These are phyloP conservation scores for Halophytophthora batemanensis DNA, from an alignment of 352 stramenopile genomes.

Conservation along the genomic window DNA sequence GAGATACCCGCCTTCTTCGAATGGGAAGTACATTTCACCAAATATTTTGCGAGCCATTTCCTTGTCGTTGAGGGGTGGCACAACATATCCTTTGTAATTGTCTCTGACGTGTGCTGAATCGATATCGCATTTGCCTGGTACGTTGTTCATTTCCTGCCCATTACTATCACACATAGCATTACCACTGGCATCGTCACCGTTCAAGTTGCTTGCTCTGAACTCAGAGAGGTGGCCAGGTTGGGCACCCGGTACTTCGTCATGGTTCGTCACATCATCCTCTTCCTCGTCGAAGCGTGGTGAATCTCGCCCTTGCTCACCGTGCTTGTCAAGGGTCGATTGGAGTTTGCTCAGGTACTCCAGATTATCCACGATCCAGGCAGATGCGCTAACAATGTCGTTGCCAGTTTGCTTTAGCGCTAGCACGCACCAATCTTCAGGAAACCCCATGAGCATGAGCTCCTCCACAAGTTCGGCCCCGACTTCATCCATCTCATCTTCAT, in stretches of 20 bases:
- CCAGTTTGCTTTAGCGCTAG: constrained; percentile 88
- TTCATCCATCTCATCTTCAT: constrained; percentile 57
- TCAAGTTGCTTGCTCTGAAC: constrained; percentile 9
- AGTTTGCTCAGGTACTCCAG: constrained; percentile 88
- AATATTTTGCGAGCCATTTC: constrained; percentile 82
- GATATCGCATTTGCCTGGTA: neutral
- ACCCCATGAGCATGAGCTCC: constrained; percentile 92
- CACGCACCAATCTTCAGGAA: constrained; percentile 91
- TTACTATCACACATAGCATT: no score
- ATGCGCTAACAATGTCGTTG: constrained; percentile 89
- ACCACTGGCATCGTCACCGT: no score
- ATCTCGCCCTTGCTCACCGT: constrained; percentile 39
- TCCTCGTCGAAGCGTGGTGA: constrained; percentile 53
- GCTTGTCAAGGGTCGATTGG: constrained; percentile 72
- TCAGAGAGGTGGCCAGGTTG: neutral
- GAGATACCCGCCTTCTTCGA: constrained; percentile 72
- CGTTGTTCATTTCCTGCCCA: neutral
- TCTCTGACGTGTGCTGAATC: neutral
- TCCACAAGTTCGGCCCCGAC: constrained; percentile 79
- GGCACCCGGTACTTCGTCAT: constrained; percentile 2
- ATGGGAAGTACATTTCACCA: constrained; percentile 85
- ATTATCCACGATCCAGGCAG: constrained; percentile 93
- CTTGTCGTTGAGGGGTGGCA: constrained; percentile 57
- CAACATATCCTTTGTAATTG: neutral
- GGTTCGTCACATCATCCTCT: constrained; percentile 43